Percentiles rank a stretch among this genome's conserved stretches.
phyloP scores from a whole-genome alignment of 441 rosid genomes.

The Populus tomentosa region DNA sequence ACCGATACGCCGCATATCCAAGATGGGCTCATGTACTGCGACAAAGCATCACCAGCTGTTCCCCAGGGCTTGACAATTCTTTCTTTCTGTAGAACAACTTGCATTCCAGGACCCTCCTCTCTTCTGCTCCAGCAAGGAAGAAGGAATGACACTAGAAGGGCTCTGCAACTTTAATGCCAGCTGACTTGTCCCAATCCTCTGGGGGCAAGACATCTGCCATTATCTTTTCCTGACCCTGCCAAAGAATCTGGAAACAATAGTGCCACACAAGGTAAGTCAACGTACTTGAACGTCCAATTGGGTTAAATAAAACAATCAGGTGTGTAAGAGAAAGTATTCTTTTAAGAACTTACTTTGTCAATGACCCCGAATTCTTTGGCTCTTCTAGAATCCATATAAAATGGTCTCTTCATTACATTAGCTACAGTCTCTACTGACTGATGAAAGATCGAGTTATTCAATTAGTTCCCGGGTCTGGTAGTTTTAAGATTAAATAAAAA shows the following conservation, averaged over 20 bases:
- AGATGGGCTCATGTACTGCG: slow-evolving; percentile 4
- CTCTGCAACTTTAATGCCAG: slow-evolving; percentile 46
- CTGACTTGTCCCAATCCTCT: slow-evolving; percentile 61
- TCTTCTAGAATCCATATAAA: slow-evolving; percentile 63
- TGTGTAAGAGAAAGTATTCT: not conserved
- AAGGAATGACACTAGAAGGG: slow-evolving; percentile 24
- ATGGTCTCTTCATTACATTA: slow-evolving; percentile 61
- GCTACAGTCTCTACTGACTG: slow-evolving; percentile 70
- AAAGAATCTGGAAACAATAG: slow-evolving; percentile 46
- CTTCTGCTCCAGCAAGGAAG: not conserved
- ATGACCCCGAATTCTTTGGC: slow-evolving; percentile 86
- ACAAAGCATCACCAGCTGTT: not conserved
- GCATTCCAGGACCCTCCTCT: not conserved
- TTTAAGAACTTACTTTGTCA: slow-evolving; percentile 50
- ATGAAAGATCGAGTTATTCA: slow-evolving; percentile 10
- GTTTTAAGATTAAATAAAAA: not conserved
- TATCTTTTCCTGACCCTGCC: slow-evolving; percentile 74
- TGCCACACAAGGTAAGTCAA: not conserved
- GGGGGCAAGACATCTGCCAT: slow-evolving; percentile 59
- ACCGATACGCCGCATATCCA: not conserved
- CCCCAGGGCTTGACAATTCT: not conserved
- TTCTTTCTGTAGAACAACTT: not conserved
- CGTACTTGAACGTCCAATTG: not conserved
- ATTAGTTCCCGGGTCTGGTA: slow-evolving; percentile 9
- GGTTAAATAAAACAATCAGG: not conserved